Evolutionary conservation across 352 stramenopile species (phyloP), one percentile per base, ranked within the genome.

Genomic region (Globisporangium ultimum): DNA sequence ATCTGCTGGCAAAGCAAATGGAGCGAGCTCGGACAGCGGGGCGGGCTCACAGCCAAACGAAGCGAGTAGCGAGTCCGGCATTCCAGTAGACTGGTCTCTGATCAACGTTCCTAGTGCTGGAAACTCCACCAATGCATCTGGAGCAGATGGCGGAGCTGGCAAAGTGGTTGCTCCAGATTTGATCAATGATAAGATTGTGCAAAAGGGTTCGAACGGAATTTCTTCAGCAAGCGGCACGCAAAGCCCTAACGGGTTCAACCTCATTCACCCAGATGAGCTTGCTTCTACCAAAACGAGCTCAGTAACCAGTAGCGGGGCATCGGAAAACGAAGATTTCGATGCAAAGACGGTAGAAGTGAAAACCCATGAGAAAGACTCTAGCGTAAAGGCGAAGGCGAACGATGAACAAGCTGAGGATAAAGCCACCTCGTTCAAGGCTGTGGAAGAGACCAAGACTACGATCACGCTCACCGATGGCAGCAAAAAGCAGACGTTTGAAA

Each of bases 381-480:
- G 22, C 1, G 53, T 60, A 28, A 28, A 28, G n/a, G n/a, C n/a
- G 22, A 32, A 14, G 17, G 48, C 14, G 17, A 24, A 55, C 8
- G 56, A 49, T 40, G 51, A 47, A 46, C n/a, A 42, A 32, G 34
- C 28, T n/a, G 43, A 45, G 15, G 22, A 18, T 6, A 53, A 62
- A 49, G 18, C 42, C 7, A 47, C 14, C 9, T 32, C 36, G 40
- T 53, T 60, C 40, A 53, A 60, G 28, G 52, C 21, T 14, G 38
- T 45, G 5, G 55, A 55, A 24, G 55, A 57, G 12, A 64, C 55
- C 14, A 50, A 54, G 10, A 28, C 46, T 10, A 49, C 36, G 2
- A 58, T 73, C 43, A 70, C 53, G 6, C 40, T 70, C 36, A 59
- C 41, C 15, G 52, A 73, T 42, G 61, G 60, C 11, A 56, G 46